These are phyloP conservation scores for Claviceps arundinis DNA, from an alignment of 2,329 filamentous ascomycete genomes.

Conservation along the genomic window DNA sequence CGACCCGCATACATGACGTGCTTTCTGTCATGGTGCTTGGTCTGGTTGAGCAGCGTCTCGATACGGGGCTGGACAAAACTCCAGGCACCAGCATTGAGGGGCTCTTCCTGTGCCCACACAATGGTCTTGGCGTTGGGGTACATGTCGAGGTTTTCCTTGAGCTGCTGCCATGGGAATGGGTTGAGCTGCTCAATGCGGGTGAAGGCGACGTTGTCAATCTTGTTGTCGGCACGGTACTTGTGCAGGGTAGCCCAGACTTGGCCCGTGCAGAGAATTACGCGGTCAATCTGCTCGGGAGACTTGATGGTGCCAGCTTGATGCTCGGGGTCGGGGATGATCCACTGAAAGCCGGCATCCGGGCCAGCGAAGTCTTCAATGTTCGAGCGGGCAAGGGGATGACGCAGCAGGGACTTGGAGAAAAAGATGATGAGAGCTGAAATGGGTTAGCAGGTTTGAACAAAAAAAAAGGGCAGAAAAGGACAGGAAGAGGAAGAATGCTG, in stretches of 20 bases:
- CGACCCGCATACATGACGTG: slow-evolving; percentile 96
- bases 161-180: slow-evolving; percentile 96
- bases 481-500: not conserved
- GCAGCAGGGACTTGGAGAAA: slow-evolving; percentile 95
- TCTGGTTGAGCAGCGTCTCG: slow-evolving; percentile 90
- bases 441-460: slow-evolving; percentile 1
- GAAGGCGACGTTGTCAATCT: slow-evolving; percentile 81
- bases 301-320: slow-evolving; percentile 67
- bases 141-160: slow-evolving; percentile 89
- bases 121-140: slow-evolving; percentile 98
- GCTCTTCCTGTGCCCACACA: slow-evolving; percentile 96
- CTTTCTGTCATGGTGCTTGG: slow-evolving; percentile 81
- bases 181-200: slow-evolving; percentile 96
- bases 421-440: slow-evolving; percentile 74
- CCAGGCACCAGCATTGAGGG: slow-evolving; percentile 94
- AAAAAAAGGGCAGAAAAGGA: not conserved
- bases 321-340: slow-evolving; percentile 85
- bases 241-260: slow-evolving; percentile 84
- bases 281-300: slow-evolving; percentile 74
- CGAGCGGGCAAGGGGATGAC: slow-evolving; percentile 85
- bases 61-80: slow-evolving; percentile 94
- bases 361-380: slow-evolving; percentile 81
- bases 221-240: slow-evolving; percentile 81
- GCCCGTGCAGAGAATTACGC: slow-evolving; percentile 85
- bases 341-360: slow-evolving; percentile 77